Conservation (phyloP, 768 basidiomycete genomes). For the Pisolithus albus region DNA sequence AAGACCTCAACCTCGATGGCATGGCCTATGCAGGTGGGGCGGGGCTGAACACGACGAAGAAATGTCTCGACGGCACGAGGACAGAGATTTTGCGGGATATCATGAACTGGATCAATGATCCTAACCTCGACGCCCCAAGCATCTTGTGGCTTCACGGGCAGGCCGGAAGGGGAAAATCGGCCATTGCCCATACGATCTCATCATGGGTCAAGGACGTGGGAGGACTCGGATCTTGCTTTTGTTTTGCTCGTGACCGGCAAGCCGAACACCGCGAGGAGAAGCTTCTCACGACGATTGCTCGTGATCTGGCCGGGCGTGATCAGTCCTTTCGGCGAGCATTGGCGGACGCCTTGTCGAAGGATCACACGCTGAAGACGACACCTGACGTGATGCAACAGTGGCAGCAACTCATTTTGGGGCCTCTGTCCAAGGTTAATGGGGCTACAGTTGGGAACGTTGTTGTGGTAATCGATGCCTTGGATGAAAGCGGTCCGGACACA, state of each 20-base stretch:
- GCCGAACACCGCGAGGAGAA: conserved; percentile 1
- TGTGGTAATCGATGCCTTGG: conserved; percentile 21
- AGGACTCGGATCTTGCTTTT: conserved; percentile 14
- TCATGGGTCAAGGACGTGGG: background rate
- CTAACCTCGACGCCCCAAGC: background rate
- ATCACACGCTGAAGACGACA: background rate
- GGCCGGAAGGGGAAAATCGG: background rate
- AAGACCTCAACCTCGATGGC: background rate
- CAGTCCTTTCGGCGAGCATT: background rate
- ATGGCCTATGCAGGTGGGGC: background rate
- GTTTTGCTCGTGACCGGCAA: conserved; percentile 5
- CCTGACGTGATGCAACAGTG: conserved; percentile 7
- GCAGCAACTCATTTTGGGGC: conserved; percentile 12
- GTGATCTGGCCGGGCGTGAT: conserved; percentile 15
- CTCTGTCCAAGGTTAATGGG: conserved; percentile 3
- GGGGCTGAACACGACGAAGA: background rate
- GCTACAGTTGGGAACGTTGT: conserved; percentile 14
- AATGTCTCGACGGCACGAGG: conserved; percentile 13
- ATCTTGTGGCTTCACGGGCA: background rate
- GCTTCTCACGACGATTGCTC: conserved; percentile 1
- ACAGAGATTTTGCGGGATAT: conserved; percentile 9
- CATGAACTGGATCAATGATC: conserved; percentile 6
- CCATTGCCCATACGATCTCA: conserved; percentile 6
- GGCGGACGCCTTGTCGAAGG: background rate
- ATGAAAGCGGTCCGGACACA: conserved; percentile 1